Percentiles rank a stretch among this genome's conserved stretches.
phyloP scores from a whole-genome alignment of 2,329 filamentous ascomycete genomes.

The Sporothrix curviconia region DNA sequence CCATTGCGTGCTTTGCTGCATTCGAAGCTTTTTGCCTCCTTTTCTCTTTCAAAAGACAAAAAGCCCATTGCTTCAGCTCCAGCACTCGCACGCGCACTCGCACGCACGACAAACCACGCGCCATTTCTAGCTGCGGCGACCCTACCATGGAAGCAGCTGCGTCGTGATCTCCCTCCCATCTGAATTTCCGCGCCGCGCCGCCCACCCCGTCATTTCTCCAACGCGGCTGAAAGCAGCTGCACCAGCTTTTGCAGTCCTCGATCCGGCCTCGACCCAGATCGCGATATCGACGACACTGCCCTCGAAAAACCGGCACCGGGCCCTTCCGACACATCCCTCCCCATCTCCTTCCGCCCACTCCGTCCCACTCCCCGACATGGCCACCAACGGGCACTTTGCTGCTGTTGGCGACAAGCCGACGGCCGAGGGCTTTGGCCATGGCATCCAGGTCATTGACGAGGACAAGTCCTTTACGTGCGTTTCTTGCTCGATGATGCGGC shows the following conservation, averaged over 20 bases:
- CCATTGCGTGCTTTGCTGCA: no score
- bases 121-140: background rate
- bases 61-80: no score
- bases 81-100: background rate
- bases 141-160: slow-evolving; percentile 10
- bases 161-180: background rate
- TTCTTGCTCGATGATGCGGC: no score
- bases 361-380: slow-evolving; percentile 19
- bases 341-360: background rate
- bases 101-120: background rate
- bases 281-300: background rate
- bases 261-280: background rate
- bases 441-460: slow-evolving; percentile 94
- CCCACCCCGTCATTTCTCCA: background rate
- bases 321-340: background rate
- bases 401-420: slow-evolving; percentile 60
- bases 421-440: slow-evolving; percentile 73
- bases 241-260: background rate
- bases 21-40: no score
- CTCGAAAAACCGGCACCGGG: background rate
- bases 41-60: no score
- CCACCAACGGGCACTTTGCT: slow-evolving; percentile 77
- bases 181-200: background rate
- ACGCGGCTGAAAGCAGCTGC: no score
- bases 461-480: slow-evolving; percentile 94